Evolutionary conservation across 2,329 filamentous ascomycete genomes (phyloP).

Genomic region (Botrytis pseudocinerea): DNA sequence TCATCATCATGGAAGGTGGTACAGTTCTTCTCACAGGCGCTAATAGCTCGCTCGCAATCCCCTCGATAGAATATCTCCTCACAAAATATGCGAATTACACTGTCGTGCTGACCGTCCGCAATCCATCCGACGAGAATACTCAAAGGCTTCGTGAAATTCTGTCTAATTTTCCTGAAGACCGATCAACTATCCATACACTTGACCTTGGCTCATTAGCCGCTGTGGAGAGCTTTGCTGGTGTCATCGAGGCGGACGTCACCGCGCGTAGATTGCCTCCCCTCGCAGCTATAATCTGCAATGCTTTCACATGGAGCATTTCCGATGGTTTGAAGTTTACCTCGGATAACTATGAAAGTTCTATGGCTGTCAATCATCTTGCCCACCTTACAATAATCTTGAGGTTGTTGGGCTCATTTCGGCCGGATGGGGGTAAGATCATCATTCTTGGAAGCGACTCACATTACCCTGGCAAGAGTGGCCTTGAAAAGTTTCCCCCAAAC

Average conservation of each 20-base stretch:
- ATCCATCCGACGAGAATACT: conserved; percentile 40
- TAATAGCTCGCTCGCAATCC: conserved; percentile 1
- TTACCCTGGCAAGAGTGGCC: conserved; percentile 2
- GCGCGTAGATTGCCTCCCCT: conserved; percentile 40
- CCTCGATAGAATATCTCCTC: neutral
- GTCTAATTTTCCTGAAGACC: conserved; percentile 31
- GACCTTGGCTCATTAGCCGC: conserved; percentile 42
- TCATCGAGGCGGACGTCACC: conserved; percentile 38
- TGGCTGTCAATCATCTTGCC: conserved; percentile 45
- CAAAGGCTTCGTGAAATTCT: conserved; percentile 33
- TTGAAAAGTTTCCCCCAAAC: neutral
- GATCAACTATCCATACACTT: conserved; percentile 41
- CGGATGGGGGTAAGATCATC: conserved; percentile 37
- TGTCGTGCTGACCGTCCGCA: conserved; percentile 36
- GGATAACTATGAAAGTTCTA: conserved; percentile 45
- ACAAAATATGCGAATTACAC: neutral
- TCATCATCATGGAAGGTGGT: neutral
- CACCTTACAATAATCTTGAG: conserved; percentile 44
- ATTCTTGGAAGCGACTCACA: conserved; percentile 31
- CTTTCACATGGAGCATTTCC: conserved; percentile 44
- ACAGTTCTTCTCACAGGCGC: neutral
- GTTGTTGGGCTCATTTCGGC: conserved; percentile 38
- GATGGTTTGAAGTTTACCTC: conserved; percentile 40
- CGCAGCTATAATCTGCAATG: conserved; percentile 45
- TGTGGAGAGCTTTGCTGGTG: conserved; percentile 42